Evolutionary conservation across 2,329 filamentous ascomycete species (phyloP), one percentile per base, ranked within the genome.

Genomic region (Cercospora janseana): DNA sequence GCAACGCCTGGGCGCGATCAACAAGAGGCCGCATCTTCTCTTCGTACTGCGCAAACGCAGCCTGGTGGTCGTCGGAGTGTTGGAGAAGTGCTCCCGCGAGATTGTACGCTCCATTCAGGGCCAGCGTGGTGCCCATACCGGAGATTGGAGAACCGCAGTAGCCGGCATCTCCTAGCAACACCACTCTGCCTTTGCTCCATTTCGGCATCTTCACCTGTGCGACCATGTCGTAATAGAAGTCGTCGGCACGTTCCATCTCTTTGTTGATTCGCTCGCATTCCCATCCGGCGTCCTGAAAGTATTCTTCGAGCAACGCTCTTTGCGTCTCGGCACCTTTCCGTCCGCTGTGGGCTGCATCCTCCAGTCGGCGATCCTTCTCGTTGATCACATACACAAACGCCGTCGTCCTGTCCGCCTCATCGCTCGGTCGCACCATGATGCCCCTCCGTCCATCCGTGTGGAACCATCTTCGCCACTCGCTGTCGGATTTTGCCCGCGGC

Each of bases 121-220:
- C 66, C 1, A 67, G 54, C 0, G 65, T 66, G 0, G 67, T 68
- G 2, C 67, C 66, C 64, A 68, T 68, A 7, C 66, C 67, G 3
- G 59, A 62, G 38, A 68, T 56, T 2, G 66, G 66, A 10, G 60
- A 60, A 15, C 61, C 54, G 35, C 61, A 65, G 38, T 65, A 64
- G 45, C 55, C 65, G 16, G 65, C 62, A 52, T 68, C 66, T 0
- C 61, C 66, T 0, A 67, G 35, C 5, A 66, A 43, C 2, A 64
- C 61, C 4, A 69, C 60, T 24, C 65, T 48, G 0, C 64, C 62
- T 49, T 60, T 60, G 35, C 45, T 59, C 64, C 63, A 67, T 6
- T 47, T 53, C 1, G 60, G 40, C 57, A 66, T 60, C 34, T 61
- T 59, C 10, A 67, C 56, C 48, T 68, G 66, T 29, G 60, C 63